Base-by-base conservation (phyloP, 2,329 filamentous ascomycete species). In the Calonectria naviculata region DNA sequence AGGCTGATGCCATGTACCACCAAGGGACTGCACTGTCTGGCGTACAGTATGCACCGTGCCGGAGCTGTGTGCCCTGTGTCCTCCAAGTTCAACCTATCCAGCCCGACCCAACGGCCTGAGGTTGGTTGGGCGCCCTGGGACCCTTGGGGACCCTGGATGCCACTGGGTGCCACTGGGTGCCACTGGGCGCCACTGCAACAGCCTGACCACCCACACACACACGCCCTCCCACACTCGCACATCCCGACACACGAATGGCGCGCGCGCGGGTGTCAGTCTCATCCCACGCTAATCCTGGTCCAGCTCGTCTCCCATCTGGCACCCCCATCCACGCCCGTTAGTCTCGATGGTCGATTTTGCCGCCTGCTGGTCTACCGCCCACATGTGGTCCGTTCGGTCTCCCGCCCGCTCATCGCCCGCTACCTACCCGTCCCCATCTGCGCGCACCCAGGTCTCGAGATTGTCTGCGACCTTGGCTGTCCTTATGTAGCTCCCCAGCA, bases 1-100 rank as follows among this genome's bases (percentile, higher is more conserved):
- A 58, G 52, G 52, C 52, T 38, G 52, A 38, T 70, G 63, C 58
- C 19, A 73, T 76, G 76, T 78, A 78, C 75, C 75, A 44, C 47
- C 26, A 54, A 56, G 49, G 41, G 38, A 47, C 56, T 42, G 61
- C 74, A 74, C 76, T 66, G 76, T 78, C 66, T 73, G 71, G 56
- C 58, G 62, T 71, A 72, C 71, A 73, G 68, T 49, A 58, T 38
- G 31, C 52, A 58, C 52, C 34, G 52, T 58, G 52, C 34, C 31
- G 21, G 21, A 10, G 13, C 26, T 6, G 26, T 47, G 44, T 26
- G 13, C 12, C 42, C 44, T 26, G 2, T 36, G 29, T 36, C n/a
- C n/a, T n/a, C n/a, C n/a, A n/a, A n/a, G n/a, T n/a, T n/a, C n/a
- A n/a, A n/a, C n/a, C 21, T 17, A 19, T 24, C 31, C 24, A 21